Conservation (phyloP, 495 filamentous ascomycete genomes). For the Penicillium atrosanguineum region DNA sequence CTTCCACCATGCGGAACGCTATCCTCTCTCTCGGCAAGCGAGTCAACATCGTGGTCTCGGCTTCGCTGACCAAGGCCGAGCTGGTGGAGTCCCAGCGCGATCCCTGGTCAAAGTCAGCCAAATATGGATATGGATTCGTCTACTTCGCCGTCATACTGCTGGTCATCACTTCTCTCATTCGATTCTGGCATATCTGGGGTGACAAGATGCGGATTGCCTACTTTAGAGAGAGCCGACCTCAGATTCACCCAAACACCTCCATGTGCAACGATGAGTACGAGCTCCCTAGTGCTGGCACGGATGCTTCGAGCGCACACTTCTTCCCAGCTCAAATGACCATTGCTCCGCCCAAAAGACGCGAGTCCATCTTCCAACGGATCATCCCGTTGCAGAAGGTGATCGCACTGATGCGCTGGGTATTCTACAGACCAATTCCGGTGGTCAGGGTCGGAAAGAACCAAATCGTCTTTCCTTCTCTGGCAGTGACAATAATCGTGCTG, state of each 20-base stretch:
- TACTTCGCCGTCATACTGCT: constrained; percentile 78
- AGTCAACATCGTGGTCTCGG: constrained; percentile 67
- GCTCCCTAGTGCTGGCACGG: constrained; percentile 65
- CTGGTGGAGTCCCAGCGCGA: constrained; percentile 73
- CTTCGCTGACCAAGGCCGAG: constrained; percentile 66
- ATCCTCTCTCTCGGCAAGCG: constrained; percentile 60
- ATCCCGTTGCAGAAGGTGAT: constrained; percentile 70
- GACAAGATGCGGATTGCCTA: constrained; percentile 84
- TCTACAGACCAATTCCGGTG: constrained; percentile 79
- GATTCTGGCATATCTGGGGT: constrained; percentile 80
- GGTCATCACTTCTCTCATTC: constrained; percentile 57
- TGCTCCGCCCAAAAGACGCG: constrained; percentile 49
- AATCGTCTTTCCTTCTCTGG: constrained; percentile 73
- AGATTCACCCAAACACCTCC: constrained; percentile 49
- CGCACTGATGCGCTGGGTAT: constrained; percentile 76
- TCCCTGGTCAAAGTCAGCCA: constrained; percentile 75
- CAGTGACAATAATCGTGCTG: constrained; percentile 61
- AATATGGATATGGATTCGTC: constrained; percentile 84
- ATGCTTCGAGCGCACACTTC: constrained; percentile 64
- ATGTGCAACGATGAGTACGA: constrained; percentile 62
- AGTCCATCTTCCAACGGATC: constrained; percentile 68
- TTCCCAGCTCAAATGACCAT: constrained; percentile 59
- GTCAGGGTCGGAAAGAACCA: constrained; percentile 57
- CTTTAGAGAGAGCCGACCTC: constrained; percentile 68
- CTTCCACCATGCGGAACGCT: constrained; percentile 13